phyloP scores from a whole-genome alignment of 306 rosid genomes.

The Inga laurina region DNA sequence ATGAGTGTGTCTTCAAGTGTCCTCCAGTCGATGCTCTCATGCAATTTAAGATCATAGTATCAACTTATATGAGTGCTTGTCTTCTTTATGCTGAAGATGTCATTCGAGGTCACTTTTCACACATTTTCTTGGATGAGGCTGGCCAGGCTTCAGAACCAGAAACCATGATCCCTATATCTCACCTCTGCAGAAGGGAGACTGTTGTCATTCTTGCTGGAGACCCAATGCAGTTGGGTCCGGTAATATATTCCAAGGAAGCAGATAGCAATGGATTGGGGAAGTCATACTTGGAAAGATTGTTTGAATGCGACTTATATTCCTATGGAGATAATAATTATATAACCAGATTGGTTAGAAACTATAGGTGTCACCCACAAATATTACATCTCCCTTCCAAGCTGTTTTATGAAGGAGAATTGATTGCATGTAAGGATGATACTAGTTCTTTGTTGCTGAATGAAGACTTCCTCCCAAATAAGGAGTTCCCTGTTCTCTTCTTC shows the following conservation, averaged over 20 bases:
- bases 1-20: slow-evolving; percentile 62
- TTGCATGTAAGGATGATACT: slow-evolving; percentile 69
- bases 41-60: slow-evolving; percentile 66
- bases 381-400: slow-evolving; percentile 74
- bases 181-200: slow-evolving; percentile 59
- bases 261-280: slow-evolving; percentile 59
- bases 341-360: slow-evolving; percentile 68
- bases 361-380: slow-evolving; percentile 88
- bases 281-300: slow-evolving; percentile 85
- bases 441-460: slow-evolving; percentile 39
- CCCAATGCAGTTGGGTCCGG: slow-evolving; percentile 94
- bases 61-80: slow-evolving; percentile 78
- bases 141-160: slow-evolving; percentile 99
- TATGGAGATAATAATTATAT: slow-evolving; percentile 64
- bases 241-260: slow-evolving; percentile 72
- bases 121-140: slow-evolving; percentile 94
- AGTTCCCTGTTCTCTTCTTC: slow-evolving; percentile 79
- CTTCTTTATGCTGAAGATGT: slow-evolving; percentile 74
- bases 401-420: slow-evolving; percentile 70
- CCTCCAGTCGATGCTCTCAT: slow-evolving; percentile 60
- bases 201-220: slow-evolving; percentile 97
- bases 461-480: slow-evolving; percentile 74
- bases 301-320: slow-evolving; percentile 48
- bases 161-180: slow-evolving; percentile 76
- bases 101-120: slow-evolving; percentile 78